These are phyloP conservation scores for Phellinidium pouzarii DNA, from an alignment of 1,284 basidiomycete species.

Conservation along the genomic window DNA sequence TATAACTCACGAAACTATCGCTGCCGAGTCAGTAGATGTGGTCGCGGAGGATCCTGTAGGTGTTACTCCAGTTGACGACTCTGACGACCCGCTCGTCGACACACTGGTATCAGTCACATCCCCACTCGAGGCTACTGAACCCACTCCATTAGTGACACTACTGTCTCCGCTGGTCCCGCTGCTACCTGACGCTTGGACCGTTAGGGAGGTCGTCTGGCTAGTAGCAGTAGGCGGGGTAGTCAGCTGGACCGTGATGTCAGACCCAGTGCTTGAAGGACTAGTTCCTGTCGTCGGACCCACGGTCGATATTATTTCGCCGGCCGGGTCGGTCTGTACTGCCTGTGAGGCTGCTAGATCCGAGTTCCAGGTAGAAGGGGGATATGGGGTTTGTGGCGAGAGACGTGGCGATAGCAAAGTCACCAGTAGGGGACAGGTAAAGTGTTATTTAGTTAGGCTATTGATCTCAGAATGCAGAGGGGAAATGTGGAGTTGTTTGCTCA, in stretches of 20 bases:
- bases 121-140: too few species aligned
- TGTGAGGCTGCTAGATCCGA: background rate
- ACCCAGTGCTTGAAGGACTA: background rate
- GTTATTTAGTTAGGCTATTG: background rate
- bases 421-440: background rate
- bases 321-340: too few species aligned
- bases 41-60: background rate
- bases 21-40: background rate
- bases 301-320: too few species aligned
- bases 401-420: slow-evolving; percentile 1
- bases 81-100: background rate
- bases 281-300: background rate
- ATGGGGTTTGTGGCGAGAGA: slow-evolving; percentile 1
- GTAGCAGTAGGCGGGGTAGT: background rate
- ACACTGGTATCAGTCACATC: background rate
- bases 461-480: background rate
- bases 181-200: background rate
- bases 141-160: too few species aligned
- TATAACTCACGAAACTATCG: background rate
- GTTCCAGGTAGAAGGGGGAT: background rate
- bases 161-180: background rate
- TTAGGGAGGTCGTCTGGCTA: background rate
- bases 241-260: background rate
- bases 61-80: background rate
- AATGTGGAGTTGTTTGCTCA: background rate